Evolutionary conservation across 1,284 basidiomycete species (phyloP).

Genomic region (Wallemia mellicola): DNA sequence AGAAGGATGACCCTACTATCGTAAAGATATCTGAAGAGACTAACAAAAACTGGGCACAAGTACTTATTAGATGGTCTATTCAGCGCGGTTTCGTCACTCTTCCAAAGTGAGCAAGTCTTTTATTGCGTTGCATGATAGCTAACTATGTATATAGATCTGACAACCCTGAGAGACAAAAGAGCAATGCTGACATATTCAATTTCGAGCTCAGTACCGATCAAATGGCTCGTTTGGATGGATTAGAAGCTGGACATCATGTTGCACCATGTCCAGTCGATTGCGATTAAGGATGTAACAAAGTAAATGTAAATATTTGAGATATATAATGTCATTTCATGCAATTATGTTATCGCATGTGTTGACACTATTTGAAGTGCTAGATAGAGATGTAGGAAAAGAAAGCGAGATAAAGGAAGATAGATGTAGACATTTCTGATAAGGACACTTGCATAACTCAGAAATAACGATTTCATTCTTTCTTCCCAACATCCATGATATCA

Average conservation of each 20-base stretch:
- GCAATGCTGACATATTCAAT: slow-evolving; percentile 36
- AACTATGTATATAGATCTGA: slow-evolving; percentile 24
- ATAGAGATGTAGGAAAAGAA: no score
- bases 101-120: neutral
- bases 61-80: slow-evolving; percentile 52
- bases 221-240: slow-evolving; percentile 26
- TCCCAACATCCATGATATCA: neutral
- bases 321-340: no score
- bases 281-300: no score
- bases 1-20: slow-evolving; percentile 26
- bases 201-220: slow-evolving; percentile 34
- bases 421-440: no score
- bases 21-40: slow-evolving; percentile 18
- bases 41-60: slow-evolving; percentile 32
- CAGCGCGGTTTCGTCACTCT: slow-evolving; percentile 32
- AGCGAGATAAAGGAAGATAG: no score
- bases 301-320: no score
- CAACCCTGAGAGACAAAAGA: slow-evolving; percentile 31
- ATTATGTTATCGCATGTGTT: no score
- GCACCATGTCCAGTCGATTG: slow-evolving; percentile 32
- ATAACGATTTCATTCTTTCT: neutral
- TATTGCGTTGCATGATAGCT: neutral
- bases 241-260: slow-evolving; percentile 32
- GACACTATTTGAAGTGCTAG: no score
- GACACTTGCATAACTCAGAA: neutral